Base-by-base conservation (phyloP, 768 basidiomycete genomes). In the Leccinellum albellum region DNA sequence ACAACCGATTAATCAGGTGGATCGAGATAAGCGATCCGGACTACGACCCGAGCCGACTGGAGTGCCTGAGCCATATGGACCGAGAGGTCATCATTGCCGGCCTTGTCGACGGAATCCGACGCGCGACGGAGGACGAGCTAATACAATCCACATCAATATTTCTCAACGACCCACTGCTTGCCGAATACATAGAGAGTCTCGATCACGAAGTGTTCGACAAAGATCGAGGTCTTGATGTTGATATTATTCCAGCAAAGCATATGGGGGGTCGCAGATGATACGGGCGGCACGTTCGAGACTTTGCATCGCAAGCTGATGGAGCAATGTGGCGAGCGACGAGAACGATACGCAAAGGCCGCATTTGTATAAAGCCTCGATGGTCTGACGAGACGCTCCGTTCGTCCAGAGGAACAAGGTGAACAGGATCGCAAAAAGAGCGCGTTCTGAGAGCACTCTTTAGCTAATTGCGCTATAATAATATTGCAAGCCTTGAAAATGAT, bases 221-320 rank as follows among this genome's bases (percentile, higher is more conserved):
- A 66, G 26, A 69, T 74, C 1, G 75, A 74, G 1, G 63, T 66
- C 2, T 59, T 63, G 21, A 72, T 49, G 46, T 74, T 70, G 47
- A 72, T 61, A 57, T 75, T 75, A 31, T 66, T 61, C 50, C 60
- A 63, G 37, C 56, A 50, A 13, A 60, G n/a, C 13, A 48, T 23
- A 33, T 64, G 58, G 0, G 37, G 54, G 13, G 37, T 40, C n/a
- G 23, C 2, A 29, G n/a, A 35, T 23, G 1, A 62, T 21, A 6
- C 13, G 20, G 12, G 4, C 21, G 21, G 54, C 59, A 10, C 24
- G 14, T 6, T 48, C 21, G 10, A 60, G 32, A 53, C 28, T 33
- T 17, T 48, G 53, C 2, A 1, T 9, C 2, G 53, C 45, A n/a
- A 54, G 53, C n/a, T 47, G 32, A 31, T 54, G 21, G 6, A 54